phyloP scores from a whole-genome alignment of 176 grass and related monocot species.

The Cenchrus fungigraminus region DNA sequence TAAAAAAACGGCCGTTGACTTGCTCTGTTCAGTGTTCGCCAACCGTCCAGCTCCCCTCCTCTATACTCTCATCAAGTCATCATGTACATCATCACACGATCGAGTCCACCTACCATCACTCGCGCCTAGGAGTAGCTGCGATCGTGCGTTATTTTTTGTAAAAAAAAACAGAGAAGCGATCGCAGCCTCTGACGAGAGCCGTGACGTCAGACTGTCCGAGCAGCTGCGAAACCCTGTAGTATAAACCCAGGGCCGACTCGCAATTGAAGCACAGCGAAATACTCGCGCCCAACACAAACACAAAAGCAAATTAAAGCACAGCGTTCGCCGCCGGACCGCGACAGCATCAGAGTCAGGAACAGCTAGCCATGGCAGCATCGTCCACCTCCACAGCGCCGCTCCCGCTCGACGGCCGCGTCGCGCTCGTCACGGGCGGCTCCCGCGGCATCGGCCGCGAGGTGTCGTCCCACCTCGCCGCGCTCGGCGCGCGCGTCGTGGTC shows the following conservation, averaged over 20 bases:
- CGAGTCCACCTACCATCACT: neutral
- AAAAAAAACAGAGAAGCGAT: neutral
- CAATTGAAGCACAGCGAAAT: neutral
- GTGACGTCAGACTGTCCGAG: neutral
- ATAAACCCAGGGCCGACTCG: neutral
- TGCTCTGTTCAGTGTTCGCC: neutral
- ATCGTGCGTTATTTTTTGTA: no score
- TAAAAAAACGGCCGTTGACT: no score
- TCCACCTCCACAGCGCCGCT: neutral
- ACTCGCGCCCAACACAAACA: neutral
- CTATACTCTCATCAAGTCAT: neutral
- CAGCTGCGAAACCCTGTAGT: neutral
- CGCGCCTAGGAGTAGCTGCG: neutral
- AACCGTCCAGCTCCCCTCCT: neutral
- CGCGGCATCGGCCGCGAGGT: slow-evolving; percentile 67
- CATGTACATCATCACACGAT: neutral
- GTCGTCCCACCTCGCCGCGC: slow-evolving; percentile 50
- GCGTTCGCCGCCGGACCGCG: neutral
- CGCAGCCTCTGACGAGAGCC: slow-evolving; percentile 6
- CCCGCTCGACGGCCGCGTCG: slow-evolving; percentile 58
- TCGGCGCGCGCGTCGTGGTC: slow-evolving; percentile 61
- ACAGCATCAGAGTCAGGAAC: neutral
- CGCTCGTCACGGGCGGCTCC: slow-evolving; percentile 63
- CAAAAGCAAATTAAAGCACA: neutral
- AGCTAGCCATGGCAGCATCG: neutral